Evolutionary conservation across 352 stramenopile genomes (phyloP), one percentile per base, ranked within the genome.

Genomic region (Thraustotheca clavata): DNA sequence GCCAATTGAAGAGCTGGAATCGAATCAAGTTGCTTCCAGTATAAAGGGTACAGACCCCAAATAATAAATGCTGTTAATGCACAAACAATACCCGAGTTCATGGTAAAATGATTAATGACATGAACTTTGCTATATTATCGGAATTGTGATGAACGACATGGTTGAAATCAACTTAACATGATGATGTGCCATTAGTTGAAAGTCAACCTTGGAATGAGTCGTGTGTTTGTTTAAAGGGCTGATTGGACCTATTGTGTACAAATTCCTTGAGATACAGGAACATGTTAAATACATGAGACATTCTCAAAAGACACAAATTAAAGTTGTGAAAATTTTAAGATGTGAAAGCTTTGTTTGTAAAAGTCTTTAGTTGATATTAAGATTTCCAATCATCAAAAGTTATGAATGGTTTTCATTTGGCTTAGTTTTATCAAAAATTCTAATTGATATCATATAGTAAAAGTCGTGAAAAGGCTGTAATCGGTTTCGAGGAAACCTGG

Each of bases 1-100:
- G 38, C 18, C 6, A 62, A 29, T 26, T 62, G 54, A 18, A 62
- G 39, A 4, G 54, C 54, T 1, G 54, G 54, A 6, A 62, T 27
- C 18, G 33, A 27, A 11, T 46, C 32, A 32, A 62, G 54, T 6
- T 39, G 27, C n/a, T 55, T 62, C 54, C 54, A 62, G 54, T 62
- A 62, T 36, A 62, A 27, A n/a, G 54, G 54, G 20, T 7, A 62
- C 22, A 62, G 32, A 40, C 54, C 54, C 54, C 54, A 62, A 9
- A 62, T 62, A 29, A 50, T 6, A 50, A 50, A 50, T 6, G 6
- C 27, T 14, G 6, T 14, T 12, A 50, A 33, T 6, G 43, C 43
- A 14, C 14, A 50, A 6, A 50, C 6, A 50, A 50, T 6, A 14
- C 43, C 43, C 14, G 43, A 33, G 43, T 50, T 6, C 43, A 6